Conservation (phyloP, 805 yeast species). For the Wickerhamomyces subpelliculosus region DNA sequence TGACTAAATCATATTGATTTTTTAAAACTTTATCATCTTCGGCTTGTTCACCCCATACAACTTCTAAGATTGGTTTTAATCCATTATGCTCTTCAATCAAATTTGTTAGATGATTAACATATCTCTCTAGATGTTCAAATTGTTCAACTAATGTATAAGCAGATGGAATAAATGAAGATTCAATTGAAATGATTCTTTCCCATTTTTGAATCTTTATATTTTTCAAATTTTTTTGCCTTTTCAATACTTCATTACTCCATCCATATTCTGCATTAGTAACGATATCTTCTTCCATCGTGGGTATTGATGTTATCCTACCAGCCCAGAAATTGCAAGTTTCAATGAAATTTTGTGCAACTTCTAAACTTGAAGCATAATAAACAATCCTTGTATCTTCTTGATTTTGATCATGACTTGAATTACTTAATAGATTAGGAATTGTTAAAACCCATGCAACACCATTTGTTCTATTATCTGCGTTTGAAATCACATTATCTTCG, state of each 20-base stretch:
- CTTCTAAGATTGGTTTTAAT: conserved; percentile 29
- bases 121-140: conserved; percentile 29
- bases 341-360: conserved; percentile 62
- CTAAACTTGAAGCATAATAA: conserved; percentile 24
- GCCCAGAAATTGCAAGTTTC: conserved; percentile 89
- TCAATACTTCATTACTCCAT: conserved; percentile 40
- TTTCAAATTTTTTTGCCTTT: conserved; percentile 16
- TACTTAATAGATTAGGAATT: conserved; percentile 12
- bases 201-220: conserved; percentile 15
- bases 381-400: conserved; percentile 17
- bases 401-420: conserved; percentile 5
- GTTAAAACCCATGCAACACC: conserved; percentile 22
- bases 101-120: conserved; percentile 31
- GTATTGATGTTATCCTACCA: conserved; percentile 74
- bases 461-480: conserved; percentile 8
- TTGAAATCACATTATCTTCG: conserved; percentile 17
- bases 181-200: conserved; percentile 20
- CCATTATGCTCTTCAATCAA: conserved; percentile 38
- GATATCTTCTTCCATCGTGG: conserved; percentile 58
- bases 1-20: conserved; percentile 23
- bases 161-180: conserved; percentile 23
- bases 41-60: conserved; percentile 31
- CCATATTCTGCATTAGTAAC: conserved; percentile 77
- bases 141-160: conserved; percentile 30
- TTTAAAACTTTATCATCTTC: conserved; percentile 2